These are phyloP conservation scores for Rubroshorea leprosula DNA, from an alignment of 345 rosid species.

Conservation along the genomic window DNA sequence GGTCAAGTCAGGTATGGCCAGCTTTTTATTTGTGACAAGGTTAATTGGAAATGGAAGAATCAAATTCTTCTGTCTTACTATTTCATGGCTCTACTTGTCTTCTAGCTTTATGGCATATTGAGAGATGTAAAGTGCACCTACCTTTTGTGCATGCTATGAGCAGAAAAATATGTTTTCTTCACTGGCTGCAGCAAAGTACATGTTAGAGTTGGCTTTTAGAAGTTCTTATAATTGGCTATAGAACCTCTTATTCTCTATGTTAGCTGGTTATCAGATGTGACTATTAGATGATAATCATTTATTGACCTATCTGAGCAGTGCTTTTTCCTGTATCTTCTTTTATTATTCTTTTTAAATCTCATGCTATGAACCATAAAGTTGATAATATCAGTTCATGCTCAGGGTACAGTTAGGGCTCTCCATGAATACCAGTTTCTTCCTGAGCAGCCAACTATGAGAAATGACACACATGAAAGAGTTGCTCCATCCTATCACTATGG, in stretches of 20 bases:
- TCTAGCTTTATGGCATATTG: background rate
- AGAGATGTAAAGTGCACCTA: background rate
- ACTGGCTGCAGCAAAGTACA: too few species aligned
- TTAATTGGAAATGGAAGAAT: background rate
- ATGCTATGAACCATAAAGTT: background rate
- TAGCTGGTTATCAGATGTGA: too few species aligned
- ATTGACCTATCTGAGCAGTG: too few species aligned
- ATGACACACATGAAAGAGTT: conserved; percentile 49
- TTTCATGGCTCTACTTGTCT: background rate
- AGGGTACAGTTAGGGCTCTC: conserved; percentile 49
- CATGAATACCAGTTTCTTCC: conserved; percentile 92
- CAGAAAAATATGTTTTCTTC: too few species aligned
- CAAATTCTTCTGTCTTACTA: background rate
- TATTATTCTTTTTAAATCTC: too few species aligned
- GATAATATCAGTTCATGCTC: conserved; percentile 5
- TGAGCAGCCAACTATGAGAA: conserved; percentile 62
- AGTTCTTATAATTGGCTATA: too few species aligned
- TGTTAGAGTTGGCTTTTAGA: too few species aligned
- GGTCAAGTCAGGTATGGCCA: background rate
- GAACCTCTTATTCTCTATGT: too few species aligned
- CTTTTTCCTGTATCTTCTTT: background rate
- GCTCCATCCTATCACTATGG: conserved; percentile 37
- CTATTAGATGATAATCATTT: too few species aligned
- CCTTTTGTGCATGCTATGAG: too few species aligned
- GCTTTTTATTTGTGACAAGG: background rate